Base-by-base conservation (phyloP, 768 basidiomycete species). In the Coprinopsis cinerea region DNA sequence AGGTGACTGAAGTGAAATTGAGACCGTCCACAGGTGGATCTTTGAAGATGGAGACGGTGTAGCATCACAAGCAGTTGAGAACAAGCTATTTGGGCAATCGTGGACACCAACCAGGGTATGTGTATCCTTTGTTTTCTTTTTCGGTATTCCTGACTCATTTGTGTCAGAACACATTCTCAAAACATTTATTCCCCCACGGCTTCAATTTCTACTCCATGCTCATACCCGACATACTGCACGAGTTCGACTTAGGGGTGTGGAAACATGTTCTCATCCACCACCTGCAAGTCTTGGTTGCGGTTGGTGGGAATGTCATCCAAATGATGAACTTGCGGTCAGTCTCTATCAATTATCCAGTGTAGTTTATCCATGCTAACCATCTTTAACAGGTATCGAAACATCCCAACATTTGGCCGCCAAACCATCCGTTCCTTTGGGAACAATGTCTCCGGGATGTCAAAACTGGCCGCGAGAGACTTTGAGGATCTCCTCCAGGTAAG, bases 181-280 rank as follows among this genome's bases (percentile, higher is more conserved):
- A 47, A 9, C n/a, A n/a, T n/a, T 49, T 60, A 15, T 49, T 17
- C 1, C 34, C 36, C 3, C 23, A 35, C 20, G 59, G 57, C 0
- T 62, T 68, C 39, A 58, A 68, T 44, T 55, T 63, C 15, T 67
- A 55, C 37, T 3, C 36, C 2, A 58, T 66, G 36, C 61, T 71
- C 24, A 62, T 64, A 0, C 58, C 62, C 0, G 69, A 73, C 52
- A 48, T 74, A 3, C 28, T 74, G 37, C 71, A 73, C 49, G 69
- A 74, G 48, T 62, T 71, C 39, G 69, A 72, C 48, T 51, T 72
- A 9, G 68, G 70, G 5, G 61, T 66, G 0, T 69, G 66, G 67
- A 74, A 72, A 49, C 53, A 62, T 1, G 23, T 67, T 6, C 66
- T 72, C 43, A 11, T 64, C 52, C 71, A 75, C 42, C 55, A 73